Evolutionary conservation across 805 yeast species (phyloP).

Genomic region (Wickerhamiella kazuoi): DNA sequence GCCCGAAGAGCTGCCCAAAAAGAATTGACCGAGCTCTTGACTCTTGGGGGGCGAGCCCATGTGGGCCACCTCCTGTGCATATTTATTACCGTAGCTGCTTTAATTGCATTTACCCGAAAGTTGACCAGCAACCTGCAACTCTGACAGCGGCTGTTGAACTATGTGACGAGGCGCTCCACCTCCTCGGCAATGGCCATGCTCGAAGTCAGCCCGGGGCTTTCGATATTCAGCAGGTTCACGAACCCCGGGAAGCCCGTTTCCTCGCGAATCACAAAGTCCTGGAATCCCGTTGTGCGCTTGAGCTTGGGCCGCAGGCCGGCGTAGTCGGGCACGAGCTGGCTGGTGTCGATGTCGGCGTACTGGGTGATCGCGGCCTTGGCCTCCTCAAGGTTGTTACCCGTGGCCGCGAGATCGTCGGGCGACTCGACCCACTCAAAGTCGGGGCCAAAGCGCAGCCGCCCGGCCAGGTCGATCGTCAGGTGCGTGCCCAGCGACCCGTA

Average conservation of each 20-base stretch:
- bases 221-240: constrained; percentile 65
- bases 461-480: constrained; percentile 66
- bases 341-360: constrained; percentile 38
- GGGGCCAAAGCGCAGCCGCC: constrained; percentile 71
- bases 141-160: too few species aligned
- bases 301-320: constrained; percentile 77
- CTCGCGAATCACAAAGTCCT: constrained; percentile 56
- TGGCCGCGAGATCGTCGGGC: constrained; percentile 18
- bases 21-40: background rate
- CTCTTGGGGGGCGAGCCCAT: background rate
- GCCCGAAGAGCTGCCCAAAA: constrained; percentile 41
- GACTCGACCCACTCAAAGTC: constrained; percentile 62
- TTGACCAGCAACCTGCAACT: too few species aligned
- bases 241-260: constrained; percentile 64
- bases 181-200: constrained; percentile 68
- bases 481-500: constrained; percentile 73
- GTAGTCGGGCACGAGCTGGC: constrained; percentile 46
- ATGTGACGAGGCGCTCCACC: constrained; percentile 25
- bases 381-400: constrained; percentile 27
- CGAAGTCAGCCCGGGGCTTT: constrained; percentile 79
- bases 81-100: background rate
- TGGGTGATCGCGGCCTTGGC: constrained; percentile 43
- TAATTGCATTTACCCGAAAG: too few species aligned
- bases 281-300: constrained; percentile 31
- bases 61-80: background rate